These are phyloP conservation scores for Termitomyces bulborhizus DNA, from an alignment of 768 basidiomycete species.

Conservation along the genomic window DNA sequence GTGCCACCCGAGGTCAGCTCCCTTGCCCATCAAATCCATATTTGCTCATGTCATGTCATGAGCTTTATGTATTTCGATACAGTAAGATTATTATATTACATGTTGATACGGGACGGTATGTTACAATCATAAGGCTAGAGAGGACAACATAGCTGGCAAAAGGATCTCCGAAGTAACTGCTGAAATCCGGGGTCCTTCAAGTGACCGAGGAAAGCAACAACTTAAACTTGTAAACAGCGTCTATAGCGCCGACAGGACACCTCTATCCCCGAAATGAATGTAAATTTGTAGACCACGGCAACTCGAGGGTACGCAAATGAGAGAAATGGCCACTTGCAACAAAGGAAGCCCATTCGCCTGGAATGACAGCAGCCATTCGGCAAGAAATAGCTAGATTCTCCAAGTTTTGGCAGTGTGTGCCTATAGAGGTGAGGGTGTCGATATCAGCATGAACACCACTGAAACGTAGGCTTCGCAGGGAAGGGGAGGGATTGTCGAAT, in stretches of 20 bases:
- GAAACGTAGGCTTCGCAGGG: slow-evolving; percentile 34
- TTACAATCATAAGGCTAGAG: not conserved
- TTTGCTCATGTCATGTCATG: slow-evolving; percentile 3
- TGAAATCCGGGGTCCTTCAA: not conserved
- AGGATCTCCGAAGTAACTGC: not conserved
- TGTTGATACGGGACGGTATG: not conserved
- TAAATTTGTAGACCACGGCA: slow-evolving; percentile 32
- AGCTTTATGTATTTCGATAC: not conserved
- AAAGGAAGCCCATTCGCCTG: slow-evolving; percentile 36
- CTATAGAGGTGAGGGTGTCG: slow-evolving; percentile 27
- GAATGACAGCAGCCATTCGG: slow-evolving; percentile 28
- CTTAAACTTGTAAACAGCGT: slow-evolving; percentile 10
- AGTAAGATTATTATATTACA: not conserved
- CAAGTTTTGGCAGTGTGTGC: slow-evolving; percentile 28
- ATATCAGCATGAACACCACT: slow-evolving; percentile 33
- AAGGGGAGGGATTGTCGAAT: slow-evolving; percentile 23
- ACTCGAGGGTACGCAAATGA: slow-evolving; percentile 25
- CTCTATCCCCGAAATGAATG: slow-evolving; percentile 37
- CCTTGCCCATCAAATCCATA: slow-evolving; percentile 2
- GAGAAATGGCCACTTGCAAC: slow-evolving; percentile 28
- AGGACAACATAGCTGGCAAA: not conserved
- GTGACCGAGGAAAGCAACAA: slow-evolving; percentile 12
- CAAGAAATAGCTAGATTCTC: slow-evolving; percentile 35
- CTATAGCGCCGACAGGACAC: slow-evolving; percentile 2
- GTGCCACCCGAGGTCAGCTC: not conserved